Evolutionary conservation across 2,329 filamentous ascomycete genomes (phyloP).

Genomic region (Aspergillus hiratsukae): DNA sequence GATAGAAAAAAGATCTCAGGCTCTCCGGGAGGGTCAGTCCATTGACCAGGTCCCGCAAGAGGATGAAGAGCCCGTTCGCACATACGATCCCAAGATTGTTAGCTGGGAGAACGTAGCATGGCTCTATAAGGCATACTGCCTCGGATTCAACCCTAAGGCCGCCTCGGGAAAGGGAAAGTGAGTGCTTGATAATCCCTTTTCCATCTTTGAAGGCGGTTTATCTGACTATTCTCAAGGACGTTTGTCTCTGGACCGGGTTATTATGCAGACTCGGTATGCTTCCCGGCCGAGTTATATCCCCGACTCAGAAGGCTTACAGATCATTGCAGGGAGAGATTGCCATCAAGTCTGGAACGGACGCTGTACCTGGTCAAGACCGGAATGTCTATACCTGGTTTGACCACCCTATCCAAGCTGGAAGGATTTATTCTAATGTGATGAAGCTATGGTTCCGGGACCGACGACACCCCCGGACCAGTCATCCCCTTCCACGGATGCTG

Average conservation of each 20-base stretch:
- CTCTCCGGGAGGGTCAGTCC: constrained; percentile 8
- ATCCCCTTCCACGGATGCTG: constrained; percentile 20
- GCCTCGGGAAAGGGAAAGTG: constrained; percentile 12
- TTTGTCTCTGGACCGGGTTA: constrained; percentile 18
- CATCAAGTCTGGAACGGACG: constrained; percentile 11
- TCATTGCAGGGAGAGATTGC: constrained; percentile 14
- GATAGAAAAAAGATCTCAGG: constrained; percentile 14
- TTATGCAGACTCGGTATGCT: constrained; percentile 17
- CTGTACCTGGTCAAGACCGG: background rate
- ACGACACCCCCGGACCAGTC: constrained; percentile 16
- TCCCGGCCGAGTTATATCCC: background rate
- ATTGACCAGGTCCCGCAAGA: constrained; percentile 4
- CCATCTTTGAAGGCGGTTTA: background rate
- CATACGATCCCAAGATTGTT: constrained; percentile 18
- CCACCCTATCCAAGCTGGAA: background rate
- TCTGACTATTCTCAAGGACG: constrained; percentile 6
- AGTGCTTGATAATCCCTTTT: background rate
- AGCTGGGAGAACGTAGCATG: constrained; percentile 13
- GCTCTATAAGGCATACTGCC: constrained; percentile 17
- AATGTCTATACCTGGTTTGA: constrained; percentile 15
- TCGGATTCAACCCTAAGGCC: constrained; percentile 7
- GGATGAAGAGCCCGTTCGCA: constrained; percentile 12
- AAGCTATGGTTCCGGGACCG: constrained; percentile 17
- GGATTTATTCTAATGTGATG: background rate
- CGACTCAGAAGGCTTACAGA: background rate